These are phyloP conservation scores for Kwoniella botswanensis DNA, from an alignment of 768 basidiomycete species.

Conservation along the genomic window DNA sequence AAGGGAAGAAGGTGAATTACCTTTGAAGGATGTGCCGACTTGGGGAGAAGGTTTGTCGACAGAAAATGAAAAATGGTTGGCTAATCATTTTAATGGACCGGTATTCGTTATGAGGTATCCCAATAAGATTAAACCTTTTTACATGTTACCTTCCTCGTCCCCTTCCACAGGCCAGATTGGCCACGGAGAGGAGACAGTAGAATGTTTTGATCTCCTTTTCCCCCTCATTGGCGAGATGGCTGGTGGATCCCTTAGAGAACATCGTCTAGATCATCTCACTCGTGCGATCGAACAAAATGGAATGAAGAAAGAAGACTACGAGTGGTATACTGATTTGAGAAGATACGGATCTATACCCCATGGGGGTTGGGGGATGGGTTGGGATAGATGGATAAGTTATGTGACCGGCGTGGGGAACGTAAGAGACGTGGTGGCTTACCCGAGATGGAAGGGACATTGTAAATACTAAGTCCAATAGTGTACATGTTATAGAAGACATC, in stretches of 20 bases:
- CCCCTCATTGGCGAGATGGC: constrained; percentile 86
- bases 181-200: constrained; percentile 66
- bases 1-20: constrained; percentile 65
- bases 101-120: constrained; percentile 95
- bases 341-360: constrained; percentile 86
- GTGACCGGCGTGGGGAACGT: constrained; percentile 85
- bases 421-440: constrained; percentile 90
- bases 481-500: too few relatives aligned
- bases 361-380: constrained; percentile 95
- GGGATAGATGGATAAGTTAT: constrained; percentile 88
- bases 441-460: constrained; percentile 68
- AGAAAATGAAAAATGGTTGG: constrained; percentile 92
- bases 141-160: constrained; percentile 67
- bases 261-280: constrained; percentile 49
- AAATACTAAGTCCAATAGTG: constrained; percentile 37
- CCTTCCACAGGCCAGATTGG: constrained; percentile 13
- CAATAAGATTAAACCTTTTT: constrained; percentile 82
- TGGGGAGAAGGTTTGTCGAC: constrained; percentile 79
- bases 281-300: constrained; percentile 63
- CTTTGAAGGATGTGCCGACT: constrained; percentile 47
- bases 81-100: constrained; percentile 74
- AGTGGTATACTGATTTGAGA: constrained; percentile 78
- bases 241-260: constrained; percentile 81
- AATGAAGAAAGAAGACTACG: constrained; percentile 60
- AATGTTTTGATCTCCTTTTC: constrained; percentile 94